These are phyloP conservation scores for Malbranchea cinnamomea DNA, from an alignment of 2,329 filamentous ascomycete species.

Conservation along the genomic window DNA sequence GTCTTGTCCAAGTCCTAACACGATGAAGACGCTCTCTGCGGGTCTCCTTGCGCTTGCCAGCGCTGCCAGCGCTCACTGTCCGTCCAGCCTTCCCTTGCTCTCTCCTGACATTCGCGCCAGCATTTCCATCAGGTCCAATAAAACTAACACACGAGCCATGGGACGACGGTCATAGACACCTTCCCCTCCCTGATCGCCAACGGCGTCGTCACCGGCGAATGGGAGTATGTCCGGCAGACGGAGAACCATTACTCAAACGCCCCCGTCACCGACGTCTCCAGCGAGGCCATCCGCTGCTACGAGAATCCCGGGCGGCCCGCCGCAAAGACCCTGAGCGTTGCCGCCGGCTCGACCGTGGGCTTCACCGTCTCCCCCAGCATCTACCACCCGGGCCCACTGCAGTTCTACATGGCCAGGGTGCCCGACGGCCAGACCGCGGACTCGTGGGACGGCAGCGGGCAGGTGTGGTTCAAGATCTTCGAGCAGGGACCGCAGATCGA, in stretches of 20 bases:
- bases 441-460: constrained; percentile 5
- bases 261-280: constrained; percentile 6
- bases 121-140: not conserved
- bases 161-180: constrained; percentile 1
- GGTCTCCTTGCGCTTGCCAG: constrained; percentile 1
- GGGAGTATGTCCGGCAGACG: constrained; percentile 4
- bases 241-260: constrained; percentile 5
- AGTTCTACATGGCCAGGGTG: constrained; percentile 43
- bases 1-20: no score
- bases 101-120: not conserved
- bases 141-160: not conserved
- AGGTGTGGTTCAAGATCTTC: constrained; percentile 6
- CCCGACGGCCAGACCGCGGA: constrained; percentile 4
- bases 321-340: constrained; percentile 19
- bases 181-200: constrained; percentile 6
- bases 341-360: constrained; percentile 8
- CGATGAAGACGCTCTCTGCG: constrained; percentile 1
- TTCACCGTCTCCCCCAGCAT: constrained; percentile 37
- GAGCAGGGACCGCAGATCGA: constrained; percentile 3
- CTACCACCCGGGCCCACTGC: constrained; percentile 39
- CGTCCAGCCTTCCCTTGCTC: not conserved
- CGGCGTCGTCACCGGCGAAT: constrained; percentile 2
- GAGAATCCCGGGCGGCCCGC: constrained; percentile 2
- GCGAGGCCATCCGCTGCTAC: constrained; percentile 8
- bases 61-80: constrained; percentile 1